Conservation (phyloP, 495 filamentous ascomycete species). For the Trichocladium uniseriatum region DNA sequence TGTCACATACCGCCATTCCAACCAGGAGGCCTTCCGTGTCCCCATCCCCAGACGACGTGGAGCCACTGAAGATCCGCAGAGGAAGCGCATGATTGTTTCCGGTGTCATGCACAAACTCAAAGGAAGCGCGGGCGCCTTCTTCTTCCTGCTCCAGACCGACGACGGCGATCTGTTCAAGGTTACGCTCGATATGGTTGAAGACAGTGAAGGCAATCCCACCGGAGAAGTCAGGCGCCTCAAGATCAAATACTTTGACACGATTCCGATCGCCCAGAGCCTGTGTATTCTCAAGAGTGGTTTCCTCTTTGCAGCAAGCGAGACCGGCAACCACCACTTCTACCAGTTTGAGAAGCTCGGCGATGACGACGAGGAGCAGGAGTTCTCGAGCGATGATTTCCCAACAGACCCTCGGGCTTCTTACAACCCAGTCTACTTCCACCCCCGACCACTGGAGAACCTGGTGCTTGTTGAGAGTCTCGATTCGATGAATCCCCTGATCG, state of each 20-base stretch:
- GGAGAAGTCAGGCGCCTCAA: constrained; percentile 67
- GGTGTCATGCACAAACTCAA: constrained; percentile 96
- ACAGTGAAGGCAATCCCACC: constrained; percentile 65
- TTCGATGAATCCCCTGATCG: constrained; percentile 82
- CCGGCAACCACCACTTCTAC: constrained; percentile 89
- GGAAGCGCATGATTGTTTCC: constrained; percentile 75
- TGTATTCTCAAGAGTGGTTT: constrained; percentile 95
- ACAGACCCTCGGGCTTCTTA: constrained; percentile 59
- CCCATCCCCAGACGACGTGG: constrained; percentile 80
- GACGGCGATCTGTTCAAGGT: constrained; percentile 98
- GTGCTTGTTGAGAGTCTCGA: constrained; percentile 78
- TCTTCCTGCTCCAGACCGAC: constrained; percentile 90
- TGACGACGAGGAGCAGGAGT: constrained; percentile 62
- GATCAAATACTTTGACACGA: constrained; percentile 97
- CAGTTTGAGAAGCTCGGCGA: constrained; percentile 98
- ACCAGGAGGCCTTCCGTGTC: constrained; percentile 80
- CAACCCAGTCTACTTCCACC: constrained; percentile 72
- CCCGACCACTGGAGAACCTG: constrained; percentile 69
- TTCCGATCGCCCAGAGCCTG: constrained; percentile 75
- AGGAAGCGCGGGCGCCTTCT: constrained; percentile 74
- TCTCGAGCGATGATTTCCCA: constrained; percentile 71
- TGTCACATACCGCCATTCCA: constrained; percentile 89
- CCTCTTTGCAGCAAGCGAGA: constrained; percentile 85
- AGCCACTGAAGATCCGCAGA: constrained; percentile 80
- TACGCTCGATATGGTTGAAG: constrained; percentile 81